Conservation (phyloP, 1,284 basidiomycete species). For the Trametes versicolor region DNA sequence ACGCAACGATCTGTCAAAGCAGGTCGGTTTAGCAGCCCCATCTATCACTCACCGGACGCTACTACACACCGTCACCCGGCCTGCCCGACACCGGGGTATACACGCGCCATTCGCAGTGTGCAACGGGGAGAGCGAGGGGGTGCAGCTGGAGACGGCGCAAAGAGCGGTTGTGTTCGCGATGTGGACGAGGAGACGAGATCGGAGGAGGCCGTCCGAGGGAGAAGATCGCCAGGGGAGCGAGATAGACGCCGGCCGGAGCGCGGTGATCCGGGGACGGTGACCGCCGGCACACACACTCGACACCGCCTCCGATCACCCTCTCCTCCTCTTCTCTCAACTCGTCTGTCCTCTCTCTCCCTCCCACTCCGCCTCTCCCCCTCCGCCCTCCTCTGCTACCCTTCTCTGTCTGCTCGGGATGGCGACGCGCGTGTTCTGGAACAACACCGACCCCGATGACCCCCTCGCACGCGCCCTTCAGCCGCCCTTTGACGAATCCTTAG, state of each 20-base stretch:
- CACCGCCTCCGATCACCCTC: constrained; percentile 3
- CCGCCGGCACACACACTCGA: not conserved
- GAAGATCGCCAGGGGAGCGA: not conserved
- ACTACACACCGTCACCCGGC: not conserved
- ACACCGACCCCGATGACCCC: constrained; percentile 46
- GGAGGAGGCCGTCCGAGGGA: not conserved
- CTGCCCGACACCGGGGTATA: not conserved
- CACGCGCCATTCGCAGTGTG: not conserved
- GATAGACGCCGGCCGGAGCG: constrained; percentile 6
- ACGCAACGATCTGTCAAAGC: constrained; percentile 7
- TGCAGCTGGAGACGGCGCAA: not conserved
- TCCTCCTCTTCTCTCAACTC: not conserved
- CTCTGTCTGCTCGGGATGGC: constrained; percentile 17
- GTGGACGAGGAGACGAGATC: not conserved
- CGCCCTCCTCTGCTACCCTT: not conserved
- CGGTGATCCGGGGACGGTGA: constrained; percentile 2
- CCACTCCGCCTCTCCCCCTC: not conserved
- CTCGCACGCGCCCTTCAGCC: constrained; percentile 45
- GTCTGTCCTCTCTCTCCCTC: not conserved
- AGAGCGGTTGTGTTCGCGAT: not conserved
- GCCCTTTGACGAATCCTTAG: constrained; percentile 54
- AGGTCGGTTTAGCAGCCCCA: not conserved
- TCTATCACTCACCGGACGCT: not conserved
- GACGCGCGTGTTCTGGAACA: constrained; percentile 26
- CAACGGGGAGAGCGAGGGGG: not conserved